Evolutionary conservation across 1,139 yeast genomes (phyloP).

Genomic region (Arxiozyma heterogenica): DNA sequence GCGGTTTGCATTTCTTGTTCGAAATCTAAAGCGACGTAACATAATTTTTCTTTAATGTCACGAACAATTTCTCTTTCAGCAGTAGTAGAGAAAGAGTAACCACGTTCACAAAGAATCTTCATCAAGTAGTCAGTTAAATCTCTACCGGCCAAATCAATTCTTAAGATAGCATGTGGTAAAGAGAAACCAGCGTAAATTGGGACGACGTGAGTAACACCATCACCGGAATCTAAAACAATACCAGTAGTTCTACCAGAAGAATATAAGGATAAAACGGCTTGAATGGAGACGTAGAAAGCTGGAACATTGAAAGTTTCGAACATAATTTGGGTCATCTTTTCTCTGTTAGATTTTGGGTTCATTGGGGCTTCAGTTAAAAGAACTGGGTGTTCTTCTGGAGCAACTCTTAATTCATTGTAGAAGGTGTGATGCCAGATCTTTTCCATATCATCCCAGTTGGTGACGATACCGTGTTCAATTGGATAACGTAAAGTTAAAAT

Average conservation of each 20-base stretch:
- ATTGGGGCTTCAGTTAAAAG: slow-evolving; percentile 98
- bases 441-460: slow-evolving; percentile 99
- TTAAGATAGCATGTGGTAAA: slow-evolving; percentile 95
- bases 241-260: slow-evolving; percentile 99
- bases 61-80: slow-evolving; percentile 99
- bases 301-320: slow-evolving; percentile 99
- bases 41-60: slow-evolving; percentile 97
- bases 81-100: slow-evolving; percentile 96
- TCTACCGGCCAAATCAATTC: slow-evolving; percentile 99
- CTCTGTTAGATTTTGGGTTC: slow-evolving; percentile 99
- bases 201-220: slow-evolving; percentile 99
- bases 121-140: slow-evolving; percentile 97
- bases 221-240: slow-evolving; percentile 99
- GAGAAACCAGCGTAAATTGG: slow-evolving; percentile 99
- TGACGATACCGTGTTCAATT: slow-evolving; percentile 99
- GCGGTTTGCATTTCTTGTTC: slow-evolving; percentile 99
- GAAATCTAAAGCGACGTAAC: slow-evolving; percentile 94
- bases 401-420: slow-evolving; percentile 96
- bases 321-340: slow-evolving; percentile 98
- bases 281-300: slow-evolving; percentile 97
- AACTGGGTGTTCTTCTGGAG: slow-evolving; percentile 98
- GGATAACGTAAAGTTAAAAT: slow-evolving; percentile 97
- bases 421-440: slow-evolving; percentile 98
- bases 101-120: slow-evolving; percentile 98
- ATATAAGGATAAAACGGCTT: slow-evolving; percentile 95